Conservation (phyloP, 768 basidiomycete species). For the Pleurotus pulmonarius region DNA sequence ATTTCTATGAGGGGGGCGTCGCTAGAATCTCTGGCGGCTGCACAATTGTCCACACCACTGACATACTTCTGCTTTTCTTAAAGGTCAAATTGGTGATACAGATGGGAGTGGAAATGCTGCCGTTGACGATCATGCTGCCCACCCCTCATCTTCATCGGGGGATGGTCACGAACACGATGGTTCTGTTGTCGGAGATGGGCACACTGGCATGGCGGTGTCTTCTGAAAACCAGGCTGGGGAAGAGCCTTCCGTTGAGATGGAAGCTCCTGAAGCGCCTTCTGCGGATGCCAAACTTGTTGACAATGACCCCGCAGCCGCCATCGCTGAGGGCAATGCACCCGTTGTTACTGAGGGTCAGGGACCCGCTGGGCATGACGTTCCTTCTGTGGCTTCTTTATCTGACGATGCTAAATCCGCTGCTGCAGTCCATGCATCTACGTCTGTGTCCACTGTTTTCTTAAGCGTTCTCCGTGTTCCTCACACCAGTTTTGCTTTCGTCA, state of each 20-base stretch:
- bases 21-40: conserved; percentile 29
- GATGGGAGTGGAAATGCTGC: conserved; percentile 1
- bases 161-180: conserved; percentile 11
- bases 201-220: background rate
- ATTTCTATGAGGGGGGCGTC: conserved; percentile 34
- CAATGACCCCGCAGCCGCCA: conserved; percentile 18
- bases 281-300: conserved; percentile 20
- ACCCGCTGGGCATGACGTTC: conserved; percentile 8
- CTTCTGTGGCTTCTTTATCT: conserved; percentile 18
- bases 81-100: conserved; percentile 27
- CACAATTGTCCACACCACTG: conserved; percentile 43
- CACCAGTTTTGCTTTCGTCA: conserved; percentile 26
- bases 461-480: conserved; percentile 34
- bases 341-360: conserved; percentile 8
- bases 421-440: conserved; percentile 36
- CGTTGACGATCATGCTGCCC: conserved; percentile 9
- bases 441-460: conserved; percentile 44
- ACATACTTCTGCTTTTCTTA: conserved; percentile 46
- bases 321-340: conserved; percentile 17
- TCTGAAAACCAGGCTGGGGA: background rate
- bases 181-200: conserved; percentile 7
- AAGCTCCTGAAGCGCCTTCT: conserved; percentile 16
- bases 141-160: conserved; percentile 10
- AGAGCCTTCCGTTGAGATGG: conserved; percentile 4
- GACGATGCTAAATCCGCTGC: conserved; percentile 23